Evolutionary conservation across 73 alveolate genomes (phyloP).

Genomic region (Paraurostyla sp.): DNA sequence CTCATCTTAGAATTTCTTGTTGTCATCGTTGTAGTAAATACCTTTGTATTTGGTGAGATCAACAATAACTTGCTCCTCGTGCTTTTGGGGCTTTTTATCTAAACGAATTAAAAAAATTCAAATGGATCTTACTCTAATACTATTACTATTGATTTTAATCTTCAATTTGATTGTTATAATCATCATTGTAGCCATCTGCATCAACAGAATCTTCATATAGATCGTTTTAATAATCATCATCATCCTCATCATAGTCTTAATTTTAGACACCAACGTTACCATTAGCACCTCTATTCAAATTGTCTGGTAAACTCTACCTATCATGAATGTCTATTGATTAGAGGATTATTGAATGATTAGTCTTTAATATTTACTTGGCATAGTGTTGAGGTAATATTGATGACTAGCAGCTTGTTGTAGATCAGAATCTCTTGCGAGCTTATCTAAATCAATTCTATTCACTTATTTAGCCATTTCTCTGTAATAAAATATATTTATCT

Average conservation of each 20-base stretch:
- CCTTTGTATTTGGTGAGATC: conserved; percentile 60
- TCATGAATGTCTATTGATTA: neutral
- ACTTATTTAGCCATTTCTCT: neutral
- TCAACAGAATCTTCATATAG: neutral
- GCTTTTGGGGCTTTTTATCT: no score
- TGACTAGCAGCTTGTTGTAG: neutral
- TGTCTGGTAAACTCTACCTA: neutral
- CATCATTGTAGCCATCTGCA: neutral
- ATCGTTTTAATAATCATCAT: neutral
- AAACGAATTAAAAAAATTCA: no score
- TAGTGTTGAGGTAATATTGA: neutral
- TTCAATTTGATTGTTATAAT: neutral
- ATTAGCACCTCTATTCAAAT: neutral
- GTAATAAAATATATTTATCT: neutral
- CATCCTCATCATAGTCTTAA: conserved; percentile 13
- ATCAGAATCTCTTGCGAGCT: neutral
- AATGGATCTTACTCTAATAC: no score
- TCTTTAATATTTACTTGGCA: neutral
- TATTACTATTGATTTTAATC: neutral
- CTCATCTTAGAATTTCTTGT: conserved; percentile 45
- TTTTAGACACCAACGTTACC: neutral
- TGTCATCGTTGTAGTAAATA: conserved; percentile 48
- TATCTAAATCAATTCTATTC: neutral
- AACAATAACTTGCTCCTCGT: conserved; percentile 18
- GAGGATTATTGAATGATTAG: neutral